Conservation (phyloP, 2,329 filamentous ascomycete species). For the Colletotrichum horii region DNA sequence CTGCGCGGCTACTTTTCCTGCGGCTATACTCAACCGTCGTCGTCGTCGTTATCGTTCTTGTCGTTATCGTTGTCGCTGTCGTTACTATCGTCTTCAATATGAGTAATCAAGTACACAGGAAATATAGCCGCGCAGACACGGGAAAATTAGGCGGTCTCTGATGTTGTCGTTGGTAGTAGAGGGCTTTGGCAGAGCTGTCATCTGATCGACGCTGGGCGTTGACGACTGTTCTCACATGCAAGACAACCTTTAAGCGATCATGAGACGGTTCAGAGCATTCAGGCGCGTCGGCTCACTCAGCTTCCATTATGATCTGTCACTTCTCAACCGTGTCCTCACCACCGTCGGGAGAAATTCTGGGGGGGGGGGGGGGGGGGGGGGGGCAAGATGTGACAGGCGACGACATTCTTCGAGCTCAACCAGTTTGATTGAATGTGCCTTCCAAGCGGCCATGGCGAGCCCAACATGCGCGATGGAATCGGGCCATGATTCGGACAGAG, state of each 20-base stretch:
- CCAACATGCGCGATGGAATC: background rate
- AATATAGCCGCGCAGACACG: too few species aligned
- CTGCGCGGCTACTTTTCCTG: too few species aligned
- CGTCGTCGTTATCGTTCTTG: too few species aligned
- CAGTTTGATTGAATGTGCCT: background rate
- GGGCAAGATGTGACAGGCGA: background rate
- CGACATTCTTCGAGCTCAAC: background rate
- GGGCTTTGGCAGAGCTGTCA: background rate
- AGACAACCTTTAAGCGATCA: background rate
- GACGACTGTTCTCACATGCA: background rate
- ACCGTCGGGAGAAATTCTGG: background rate
- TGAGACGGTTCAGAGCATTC: background rate
- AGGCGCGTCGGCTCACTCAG: slow-evolving; percentile 3
- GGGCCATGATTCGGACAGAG: background rate
- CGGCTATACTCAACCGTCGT: too few species aligned
- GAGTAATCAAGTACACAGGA: too few species aligned
- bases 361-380: background rate
- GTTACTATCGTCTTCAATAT: too few species aligned
- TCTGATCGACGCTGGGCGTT: background rate
- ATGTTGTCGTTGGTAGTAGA: background rate
- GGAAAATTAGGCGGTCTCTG: too few species aligned
- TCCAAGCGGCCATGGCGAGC: background rate
- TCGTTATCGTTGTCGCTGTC: too few species aligned
- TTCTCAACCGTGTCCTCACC: background rate
- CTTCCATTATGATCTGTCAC: slow-evolving; percentile 9